Base-by-base conservation (phyloP, 352 stramenopile species). In the Phytophthora rubi region DNA sequence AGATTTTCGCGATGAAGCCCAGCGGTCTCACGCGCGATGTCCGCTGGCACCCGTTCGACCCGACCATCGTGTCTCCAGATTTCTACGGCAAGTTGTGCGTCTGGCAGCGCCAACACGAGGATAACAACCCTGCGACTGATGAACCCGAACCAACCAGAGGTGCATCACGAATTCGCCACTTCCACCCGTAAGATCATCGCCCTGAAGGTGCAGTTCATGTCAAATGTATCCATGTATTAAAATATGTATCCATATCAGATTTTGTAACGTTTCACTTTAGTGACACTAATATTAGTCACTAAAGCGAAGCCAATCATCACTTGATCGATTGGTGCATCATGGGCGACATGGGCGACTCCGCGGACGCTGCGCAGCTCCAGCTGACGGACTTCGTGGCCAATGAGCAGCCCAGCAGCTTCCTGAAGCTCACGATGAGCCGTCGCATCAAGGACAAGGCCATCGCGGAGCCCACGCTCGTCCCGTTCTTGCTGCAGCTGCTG, bases 41-140 rank as follows among this genome's bases (percentile, higher is more conserved):
- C 48, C 86, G 86, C 26, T 95, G 88, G 87, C 88, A 95, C 45
- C 88, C 88, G 48, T 92, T 86, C 62, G 84, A 94, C 32, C 85
- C 88, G 23, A 92, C 80, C 8, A 91, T 95, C 59, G 86, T 93
- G 28, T 95, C 88, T 15, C 86, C 85, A 0, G 88, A 95, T 63
- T 95, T 95, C 65, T 92, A 95, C 45, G 88, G 88, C 65, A 94
- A 95, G 66, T 77, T 94, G 39, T 94, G 86, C 65, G 80, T 95
- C 59, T 94, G 88, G 88, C 77, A 93, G 67, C 85, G 85, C 48
- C 75, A 88, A 18, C 80, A 86, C 55, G 62, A 78, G 49, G 47
- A 64, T 35, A 62, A 58, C 26, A 64, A 57, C 23, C 26, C 39
- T 2, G 7, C 33, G 30, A 8, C 18, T 15, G 47, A 15, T 42